A percentile compares a stretch with the other conserved stretches of the same genome.
Conservation (phyloP, 257 asterid genomes). For the Salvia miltiorrhiza region DNA sequence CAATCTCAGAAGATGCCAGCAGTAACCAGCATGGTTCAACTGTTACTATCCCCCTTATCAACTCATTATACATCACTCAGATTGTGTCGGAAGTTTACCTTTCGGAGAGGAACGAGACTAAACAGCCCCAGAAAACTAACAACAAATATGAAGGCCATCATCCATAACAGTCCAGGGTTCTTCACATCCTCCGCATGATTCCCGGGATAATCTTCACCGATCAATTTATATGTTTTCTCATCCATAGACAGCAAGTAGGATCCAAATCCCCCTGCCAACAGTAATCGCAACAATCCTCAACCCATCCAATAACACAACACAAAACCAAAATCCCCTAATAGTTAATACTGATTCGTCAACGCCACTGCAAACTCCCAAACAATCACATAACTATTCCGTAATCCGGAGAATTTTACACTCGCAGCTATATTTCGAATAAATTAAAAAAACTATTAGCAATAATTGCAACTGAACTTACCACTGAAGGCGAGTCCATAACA, state of each 20-base stretch:
- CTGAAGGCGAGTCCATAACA: conserved; percentile 95
- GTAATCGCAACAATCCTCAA: conserved; percentile 12
- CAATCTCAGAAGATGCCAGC: not conserved
- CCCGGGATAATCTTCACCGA: conserved; percentile 93
- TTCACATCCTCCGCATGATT: conserved; percentile 89
- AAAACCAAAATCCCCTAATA: not conserved
- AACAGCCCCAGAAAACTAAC: conserved; percentile 95
- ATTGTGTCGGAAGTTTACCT: conserved; percentile 40
- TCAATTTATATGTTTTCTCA: conserved; percentile 82
- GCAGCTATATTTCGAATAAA: not conserved
- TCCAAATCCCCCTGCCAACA: conserved; percentile 82
- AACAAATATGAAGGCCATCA: conserved; percentile 81
- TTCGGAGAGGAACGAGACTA: conserved; percentile 92
- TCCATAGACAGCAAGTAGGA: conserved; percentile 93
- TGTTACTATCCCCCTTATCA: not conserved
- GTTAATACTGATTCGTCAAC: not conserved
- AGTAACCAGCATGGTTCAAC: not conserved
- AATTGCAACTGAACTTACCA: conserved; percentile 37
- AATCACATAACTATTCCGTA: not conserved
- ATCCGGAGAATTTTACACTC: not conserved
- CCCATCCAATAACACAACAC: conserved; percentile 11
- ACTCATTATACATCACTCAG: not conserved
- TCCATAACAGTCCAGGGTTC: conserved; percentile 89
- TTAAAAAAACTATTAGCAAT: not conserved
- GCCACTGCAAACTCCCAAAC: not conserved